Conservation (phyloP, 83 land plant species). For the Picea abies region DNA sequence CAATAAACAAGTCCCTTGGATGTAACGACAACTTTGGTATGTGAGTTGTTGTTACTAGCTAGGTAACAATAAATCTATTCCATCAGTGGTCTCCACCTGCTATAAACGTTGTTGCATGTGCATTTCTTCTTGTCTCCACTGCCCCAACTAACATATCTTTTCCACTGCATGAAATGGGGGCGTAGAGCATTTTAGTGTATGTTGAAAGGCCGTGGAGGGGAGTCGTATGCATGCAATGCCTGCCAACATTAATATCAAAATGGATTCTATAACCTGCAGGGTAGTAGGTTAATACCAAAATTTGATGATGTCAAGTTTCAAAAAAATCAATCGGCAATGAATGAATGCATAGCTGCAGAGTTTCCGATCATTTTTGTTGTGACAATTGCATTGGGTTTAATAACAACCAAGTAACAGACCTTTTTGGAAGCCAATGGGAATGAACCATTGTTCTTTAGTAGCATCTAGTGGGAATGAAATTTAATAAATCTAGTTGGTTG, state of each 20-base stretch:
- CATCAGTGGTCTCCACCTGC: constrained; percentile 50
- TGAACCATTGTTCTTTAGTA: no score
- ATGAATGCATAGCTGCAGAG: no score
- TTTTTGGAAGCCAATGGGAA: no score
- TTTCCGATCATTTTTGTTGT: no score
- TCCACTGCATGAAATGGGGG: constrained; percentile 46
- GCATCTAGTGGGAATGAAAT: no score
- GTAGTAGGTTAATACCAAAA: neutral
- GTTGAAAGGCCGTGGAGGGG: constrained; percentile 69
- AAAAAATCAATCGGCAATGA: no score
- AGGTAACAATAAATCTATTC: constrained; percentile 39
- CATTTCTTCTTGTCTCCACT: constrained; percentile 34
- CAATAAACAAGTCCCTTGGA: constrained; percentile 74
- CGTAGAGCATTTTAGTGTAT: constrained; percentile 34
- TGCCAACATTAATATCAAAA: constrained; percentile 20
- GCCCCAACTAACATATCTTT: constrained; percentile 12
- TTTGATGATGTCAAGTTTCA: no score
- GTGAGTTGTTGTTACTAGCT: constrained; percentile 46
- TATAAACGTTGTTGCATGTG: constrained; percentile 41
- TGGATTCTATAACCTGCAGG: neutral
- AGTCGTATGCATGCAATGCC: constrained; percentile 71
- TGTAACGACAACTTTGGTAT: constrained; percentile 38
- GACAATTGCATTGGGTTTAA: no score
- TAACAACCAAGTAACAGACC: no score
- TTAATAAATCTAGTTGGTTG: no score